Percentiles rank a stretch among this genome's conserved stretches.
Conservation (phyloP, 495 filamentous ascomycete genomes). For the Penicillium herquei region DNA sequence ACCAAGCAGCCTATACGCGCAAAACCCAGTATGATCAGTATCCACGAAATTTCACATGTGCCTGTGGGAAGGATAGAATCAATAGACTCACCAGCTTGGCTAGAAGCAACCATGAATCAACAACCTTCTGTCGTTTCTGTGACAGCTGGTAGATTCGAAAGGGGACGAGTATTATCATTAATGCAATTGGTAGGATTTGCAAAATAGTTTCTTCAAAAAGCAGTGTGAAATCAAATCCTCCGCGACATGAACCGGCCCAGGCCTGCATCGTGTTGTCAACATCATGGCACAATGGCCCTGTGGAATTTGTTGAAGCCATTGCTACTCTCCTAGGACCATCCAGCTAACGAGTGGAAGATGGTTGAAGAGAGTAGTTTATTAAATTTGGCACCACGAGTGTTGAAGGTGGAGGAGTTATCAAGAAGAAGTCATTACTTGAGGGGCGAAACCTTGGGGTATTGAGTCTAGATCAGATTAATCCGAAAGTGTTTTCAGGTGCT, state of each 20-base stretch:
- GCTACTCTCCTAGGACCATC: constrained; percentile 27
- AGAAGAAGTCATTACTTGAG: constrained; percentile 14
- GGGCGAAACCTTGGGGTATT: constrained; percentile 3
- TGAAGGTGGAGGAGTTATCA: constrained; percentile 4
- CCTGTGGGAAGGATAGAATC: neutral
- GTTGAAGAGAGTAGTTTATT: constrained; percentile 9
- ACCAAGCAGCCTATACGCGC: constrained; percentile 46
- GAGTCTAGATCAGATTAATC: constrained; percentile 26
- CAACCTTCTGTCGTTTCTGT: constrained; percentile 46
- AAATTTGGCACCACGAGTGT: constrained; percentile 14
- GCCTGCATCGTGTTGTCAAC: constrained; percentile 46
- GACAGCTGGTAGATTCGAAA: constrained; percentile 46
- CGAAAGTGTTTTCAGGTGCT: constrained; percentile 4
- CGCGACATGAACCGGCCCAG: constrained; percentile 42
- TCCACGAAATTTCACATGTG: neutral
- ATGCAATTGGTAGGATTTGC: constrained; percentile 44
- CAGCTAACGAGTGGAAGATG: neutral
- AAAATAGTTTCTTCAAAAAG: constrained; percentile 59
- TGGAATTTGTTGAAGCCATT: constrained; percentile 27
- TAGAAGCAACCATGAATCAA: constrained; percentile 32
- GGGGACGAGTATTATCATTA: constrained; percentile 49
- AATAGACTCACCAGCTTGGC: constrained; percentile 42
- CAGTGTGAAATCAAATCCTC: constrained; percentile 60
- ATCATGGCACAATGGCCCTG: constrained; percentile 28
- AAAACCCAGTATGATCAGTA: too few relatives aligned